Conservation (phyloP, 495 filamentous ascomycete genomes). For the Daldinia decipiens region DNA sequence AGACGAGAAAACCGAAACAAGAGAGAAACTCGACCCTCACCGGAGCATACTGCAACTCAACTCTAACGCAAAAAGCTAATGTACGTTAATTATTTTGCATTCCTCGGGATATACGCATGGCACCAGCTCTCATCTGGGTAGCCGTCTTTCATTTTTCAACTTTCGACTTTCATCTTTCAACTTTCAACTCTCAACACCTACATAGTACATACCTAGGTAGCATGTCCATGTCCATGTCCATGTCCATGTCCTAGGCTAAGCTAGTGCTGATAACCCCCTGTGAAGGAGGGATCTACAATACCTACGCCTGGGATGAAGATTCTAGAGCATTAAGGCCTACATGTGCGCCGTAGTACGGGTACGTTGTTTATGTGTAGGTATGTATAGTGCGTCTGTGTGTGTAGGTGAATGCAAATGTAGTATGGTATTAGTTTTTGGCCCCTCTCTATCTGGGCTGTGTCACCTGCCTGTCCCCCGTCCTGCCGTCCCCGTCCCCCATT, state of each 20-base stretch:
- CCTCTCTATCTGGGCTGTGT: conserved; percentile 37
- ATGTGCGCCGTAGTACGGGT: conserved; percentile 44
- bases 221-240: neutral
- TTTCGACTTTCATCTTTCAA: neutral
- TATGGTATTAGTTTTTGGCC: conserved; percentile 22
- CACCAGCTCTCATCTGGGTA: conserved; percentile 14
- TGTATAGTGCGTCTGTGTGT: neutral
- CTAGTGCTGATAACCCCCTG: conserved; percentile 31
- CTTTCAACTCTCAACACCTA: neutral
- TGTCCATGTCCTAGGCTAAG: conserved; percentile 19
- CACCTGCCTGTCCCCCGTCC: conserved; percentile 17
- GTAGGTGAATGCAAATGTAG: conserved; percentile 15
- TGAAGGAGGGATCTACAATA: conserved; percentile 37
- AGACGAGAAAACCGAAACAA: conserved; percentile 6
- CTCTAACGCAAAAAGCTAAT: conserved; percentile 3
- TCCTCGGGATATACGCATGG: conserved; percentile 11
- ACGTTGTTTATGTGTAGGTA: conserved; percentile 31
- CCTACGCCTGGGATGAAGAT: conserved; percentile 36
- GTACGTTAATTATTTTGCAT: conserved; percentile 30
- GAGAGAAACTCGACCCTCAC: conserved; percentile 6
- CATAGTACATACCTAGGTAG: neutral
- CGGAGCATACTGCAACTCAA: conserved; percentile 12
- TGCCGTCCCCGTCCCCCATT: conserved; percentile 9
- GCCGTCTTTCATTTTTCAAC: conserved; percentile 8
- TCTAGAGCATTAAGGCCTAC: conserved; percentile 41